phyloP scores from a whole-genome alignment of 768 basidiomycete species.

The Boletales sp. region DNA sequence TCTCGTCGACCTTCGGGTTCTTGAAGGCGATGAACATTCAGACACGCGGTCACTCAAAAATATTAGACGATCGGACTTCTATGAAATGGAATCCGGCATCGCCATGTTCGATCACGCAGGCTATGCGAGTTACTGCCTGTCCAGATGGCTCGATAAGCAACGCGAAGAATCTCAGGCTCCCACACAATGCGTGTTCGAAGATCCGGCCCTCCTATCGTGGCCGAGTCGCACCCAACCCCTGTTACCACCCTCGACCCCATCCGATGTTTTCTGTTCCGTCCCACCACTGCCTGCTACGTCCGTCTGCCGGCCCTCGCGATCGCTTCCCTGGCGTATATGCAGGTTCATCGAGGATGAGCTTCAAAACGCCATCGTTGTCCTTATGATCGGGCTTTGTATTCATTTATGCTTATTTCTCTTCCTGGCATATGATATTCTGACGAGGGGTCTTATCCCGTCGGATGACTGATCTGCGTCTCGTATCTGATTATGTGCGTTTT shows the following conservation, averaged over 20 bases:
- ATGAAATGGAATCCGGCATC: slow-evolving; percentile 27
- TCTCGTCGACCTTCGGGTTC: slow-evolving; percentile 14
- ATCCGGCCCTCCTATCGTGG: slow-evolving; percentile 17
- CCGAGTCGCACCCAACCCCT: slow-evolving; percentile 16
- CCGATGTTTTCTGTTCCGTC: not conserved
- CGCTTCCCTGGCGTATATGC: slow-evolving; percentile 13
- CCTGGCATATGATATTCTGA: slow-evolving; percentile 28
- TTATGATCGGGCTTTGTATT: slow-evolving; percentile 24
- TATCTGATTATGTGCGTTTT: not conserved
- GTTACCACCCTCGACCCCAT: not conserved
- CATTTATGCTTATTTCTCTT: slow-evolving; percentile 25
- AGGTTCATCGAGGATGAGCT: slow-evolving; percentile 24
- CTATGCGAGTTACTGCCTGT: slow-evolving; percentile 26
- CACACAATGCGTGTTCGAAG: slow-evolving; percentile 19
- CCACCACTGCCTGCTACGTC: not conserved
- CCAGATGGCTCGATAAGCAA: slow-evolving; percentile 27
- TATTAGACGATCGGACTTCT: slow-evolving; percentile 22
- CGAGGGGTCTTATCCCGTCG: slow-evolving; percentile 23
- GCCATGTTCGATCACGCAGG: slow-evolving; percentile 24
- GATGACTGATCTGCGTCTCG: slow-evolving; percentile 17
- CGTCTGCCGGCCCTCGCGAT: slow-evolving; percentile 4
- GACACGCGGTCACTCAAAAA: slow-evolving; percentile 4
- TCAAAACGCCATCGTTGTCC: slow-evolving; percentile 24
- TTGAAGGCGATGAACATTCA: slow-evolving; percentile 11
- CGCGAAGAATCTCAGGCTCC: slow-evolving; percentile 15